Evolutionary conservation across 495 filamentous ascomycete species (phyloP).

Genomic region (Aspergillus homomorphus): DNA sequence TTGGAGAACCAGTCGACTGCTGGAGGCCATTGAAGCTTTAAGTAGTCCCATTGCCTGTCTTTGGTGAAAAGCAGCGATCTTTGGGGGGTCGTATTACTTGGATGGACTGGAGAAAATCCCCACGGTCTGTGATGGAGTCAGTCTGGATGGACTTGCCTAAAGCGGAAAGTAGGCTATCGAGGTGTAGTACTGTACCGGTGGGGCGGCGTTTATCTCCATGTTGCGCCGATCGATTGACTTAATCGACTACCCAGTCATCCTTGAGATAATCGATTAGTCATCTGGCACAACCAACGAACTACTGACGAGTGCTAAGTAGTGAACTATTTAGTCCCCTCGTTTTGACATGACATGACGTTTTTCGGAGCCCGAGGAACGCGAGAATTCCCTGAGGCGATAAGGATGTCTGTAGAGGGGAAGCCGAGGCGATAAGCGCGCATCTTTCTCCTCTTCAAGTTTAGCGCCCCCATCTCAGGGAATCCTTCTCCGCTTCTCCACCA

Average conservation of each 20-base stretch:
- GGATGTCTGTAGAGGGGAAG: not conserved
- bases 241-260: too few relatives aligned
- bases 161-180: constrained; percentile 16
- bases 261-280: too few relatives aligned
- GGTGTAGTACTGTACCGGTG: too few relatives aligned
- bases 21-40: not conserved
- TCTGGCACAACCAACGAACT: too few relatives aligned
- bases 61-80: too few relatives aligned
- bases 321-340: too few relatives aligned
- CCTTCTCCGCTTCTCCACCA: not conserved
- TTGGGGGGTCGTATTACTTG: too few relatives aligned
- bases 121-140: not conserved
- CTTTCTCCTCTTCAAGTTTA: constrained; percentile 14
- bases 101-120: not conserved
- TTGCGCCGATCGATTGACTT: too few relatives aligned
- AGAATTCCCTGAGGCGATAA: not conserved
- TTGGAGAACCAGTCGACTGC: too few relatives aligned
- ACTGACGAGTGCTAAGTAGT: too few relatives aligned
- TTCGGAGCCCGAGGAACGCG: constrained; percentile 2
- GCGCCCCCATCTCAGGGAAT: not conserved
- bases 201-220: constrained; percentile 2
- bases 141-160: constrained; percentile 27
- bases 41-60: not conserved
- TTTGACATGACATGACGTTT: not conserved
- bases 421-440: constrained; percentile 17